Base-by-base conservation (phyloP, 345 rosid genomes). In the Limnanthes douglasii region DNA sequence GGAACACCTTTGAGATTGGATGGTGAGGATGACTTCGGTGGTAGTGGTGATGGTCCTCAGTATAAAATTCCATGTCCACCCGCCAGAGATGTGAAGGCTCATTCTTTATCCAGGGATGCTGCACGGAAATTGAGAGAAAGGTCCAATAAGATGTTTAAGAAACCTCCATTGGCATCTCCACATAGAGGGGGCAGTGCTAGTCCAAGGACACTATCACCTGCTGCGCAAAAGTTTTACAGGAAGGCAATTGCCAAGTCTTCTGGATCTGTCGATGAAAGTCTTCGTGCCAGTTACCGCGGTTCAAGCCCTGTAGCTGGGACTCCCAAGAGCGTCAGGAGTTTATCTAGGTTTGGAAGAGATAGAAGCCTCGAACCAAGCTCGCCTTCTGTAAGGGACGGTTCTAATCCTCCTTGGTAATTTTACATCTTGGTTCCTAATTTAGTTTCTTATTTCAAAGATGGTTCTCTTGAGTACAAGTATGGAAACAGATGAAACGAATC, bases 1-100 rank as follows among this genome's bases (percentile, higher is more conserved):
- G 96, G 98, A 33, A 90, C 98, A 0, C 98, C 96, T 2, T 27
- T 90, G 70, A 69, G 94, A 34, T 58, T 90, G 68, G 98, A 84
- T 31, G 34, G 53, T 0, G 98, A 90, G 59, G 98, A 90, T 33
- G 94, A 84, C 61, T 77, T 84, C 9, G 96, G 98, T 25, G 98
- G 96, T 10, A 62, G 69, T 41, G 84, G 81, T 30, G 71, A 78
- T 37, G 85, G 96, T 15, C 76, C 94, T 2, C 86, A 69, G 41
- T 90, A 78, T 56, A 80, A 60, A 54, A 85, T 90, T 21, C 93
- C 74, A 2, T 56, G 57, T 23, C 79, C 94, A 7, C 93, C 95
- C 37, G 56, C 62, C 0, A 67, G 93, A 45, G 98, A 90, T 27
- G 88, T 72, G 17, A 84, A 69, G 64, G 98, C 88, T 6, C 88